A percentile compares a stretch with the other conserved stretches of the same genome.
phyloP scores from a whole-genome alignment of 2,329 filamentous ascomycete genomes.

The Tolypocladium inflatum region DNA sequence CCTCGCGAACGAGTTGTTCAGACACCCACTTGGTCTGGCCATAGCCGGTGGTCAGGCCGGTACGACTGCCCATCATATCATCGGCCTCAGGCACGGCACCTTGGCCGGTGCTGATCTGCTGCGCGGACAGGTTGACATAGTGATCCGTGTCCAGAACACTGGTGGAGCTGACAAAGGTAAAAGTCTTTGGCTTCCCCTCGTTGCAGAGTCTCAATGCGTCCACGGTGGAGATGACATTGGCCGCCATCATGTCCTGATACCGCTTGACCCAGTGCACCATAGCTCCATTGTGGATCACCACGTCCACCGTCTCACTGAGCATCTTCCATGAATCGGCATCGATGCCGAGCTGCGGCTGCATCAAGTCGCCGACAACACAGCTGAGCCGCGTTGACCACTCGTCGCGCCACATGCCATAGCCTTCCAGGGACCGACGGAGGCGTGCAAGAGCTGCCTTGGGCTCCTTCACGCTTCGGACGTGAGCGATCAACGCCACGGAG shows the following conservation, averaged over 20 bases:
- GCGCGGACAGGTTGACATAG: constrained; percentile 64
- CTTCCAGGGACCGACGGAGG: constrained; percentile 57
- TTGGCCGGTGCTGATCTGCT: constrained; percentile 39
- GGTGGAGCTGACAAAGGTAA: constrained; percentile 70
- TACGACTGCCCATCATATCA: constrained; percentile 65
- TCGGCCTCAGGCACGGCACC: constrained; percentile 64
- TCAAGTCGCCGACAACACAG: constrained; percentile 64
- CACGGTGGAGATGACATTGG: constrained; percentile 76
- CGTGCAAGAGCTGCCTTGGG: constrained; percentile 18
- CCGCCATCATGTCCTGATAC: constrained; percentile 60
- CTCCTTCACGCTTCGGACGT: constrained; percentile 60
- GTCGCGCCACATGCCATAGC: constrained; percentile 71
- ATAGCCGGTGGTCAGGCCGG: constrained; percentile 75
- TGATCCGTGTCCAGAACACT: constrained; percentile 72
- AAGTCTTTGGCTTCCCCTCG: constrained; percentile 67
- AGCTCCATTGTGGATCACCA: constrained; percentile 76
- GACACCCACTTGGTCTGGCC: constrained; percentile 83
- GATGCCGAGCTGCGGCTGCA: constrained; percentile 66
- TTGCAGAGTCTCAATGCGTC: constrained; percentile 68
- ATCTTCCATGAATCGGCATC: constrained; percentile 53
- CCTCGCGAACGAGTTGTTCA: constrained; percentile 63
- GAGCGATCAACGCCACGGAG: constrained; percentile 48
- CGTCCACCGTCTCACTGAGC: constrained; percentile 57
- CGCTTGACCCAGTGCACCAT: constrained; percentile 72
- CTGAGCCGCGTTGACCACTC: constrained; percentile 57